These are phyloP conservation scores for Sutorius australiensis DNA, from an alignment of 768 basidiomycete genomes.

Conservation along the genomic window DNA sequence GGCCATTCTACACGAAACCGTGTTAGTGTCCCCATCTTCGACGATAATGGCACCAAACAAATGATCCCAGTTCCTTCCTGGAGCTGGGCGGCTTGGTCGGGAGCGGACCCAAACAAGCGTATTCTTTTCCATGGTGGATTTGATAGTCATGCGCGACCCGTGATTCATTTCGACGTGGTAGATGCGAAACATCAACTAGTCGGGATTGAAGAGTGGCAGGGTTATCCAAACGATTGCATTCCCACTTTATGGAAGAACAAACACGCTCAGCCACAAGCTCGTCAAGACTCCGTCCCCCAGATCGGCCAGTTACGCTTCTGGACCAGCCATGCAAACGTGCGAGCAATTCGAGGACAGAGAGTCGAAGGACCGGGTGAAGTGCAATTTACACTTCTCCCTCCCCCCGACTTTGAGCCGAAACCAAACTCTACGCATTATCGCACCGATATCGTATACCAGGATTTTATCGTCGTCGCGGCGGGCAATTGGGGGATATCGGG, in stretches of 20 bases:
- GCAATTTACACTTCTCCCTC: background rate
- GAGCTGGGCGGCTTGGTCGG: slow-evolving; percentile 17
- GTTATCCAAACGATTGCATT: background rate
- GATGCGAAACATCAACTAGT: background rate
- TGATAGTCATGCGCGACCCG: background rate
- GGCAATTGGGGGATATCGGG: too few species aligned
- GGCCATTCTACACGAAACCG: slow-evolving; percentile 1
- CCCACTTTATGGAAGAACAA: background rate
- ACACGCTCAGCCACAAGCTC: background rate
- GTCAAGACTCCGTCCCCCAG: background rate
- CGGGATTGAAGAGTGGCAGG: background rate
- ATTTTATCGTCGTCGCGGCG: slow-evolving; percentile 13
- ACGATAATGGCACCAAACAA: slow-evolving; percentile 1
- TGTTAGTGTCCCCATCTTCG: slow-evolving; percentile 1
- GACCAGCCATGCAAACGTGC: slow-evolving; percentile 10
- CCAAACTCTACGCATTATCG: background rate
- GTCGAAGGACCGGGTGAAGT: background rate
- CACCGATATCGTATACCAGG: slow-evolving; percentile 4
- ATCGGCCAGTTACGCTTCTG: slow-evolving; percentile 14
- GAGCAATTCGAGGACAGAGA: background rate
- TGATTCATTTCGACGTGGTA: slow-evolving; percentile 8
- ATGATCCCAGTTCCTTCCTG: slow-evolving; percentile 14
- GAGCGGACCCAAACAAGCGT: background rate
- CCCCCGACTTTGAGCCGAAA: background rate
- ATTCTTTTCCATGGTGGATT: background rate